Percentiles rank a stretch among this genome's conserved stretches.
These are phyloP conservation scores for Penicillium olsonii DNA, from an alignment of 2,329 filamentous ascomycete genomes.

Conservation along the genomic window DNA sequence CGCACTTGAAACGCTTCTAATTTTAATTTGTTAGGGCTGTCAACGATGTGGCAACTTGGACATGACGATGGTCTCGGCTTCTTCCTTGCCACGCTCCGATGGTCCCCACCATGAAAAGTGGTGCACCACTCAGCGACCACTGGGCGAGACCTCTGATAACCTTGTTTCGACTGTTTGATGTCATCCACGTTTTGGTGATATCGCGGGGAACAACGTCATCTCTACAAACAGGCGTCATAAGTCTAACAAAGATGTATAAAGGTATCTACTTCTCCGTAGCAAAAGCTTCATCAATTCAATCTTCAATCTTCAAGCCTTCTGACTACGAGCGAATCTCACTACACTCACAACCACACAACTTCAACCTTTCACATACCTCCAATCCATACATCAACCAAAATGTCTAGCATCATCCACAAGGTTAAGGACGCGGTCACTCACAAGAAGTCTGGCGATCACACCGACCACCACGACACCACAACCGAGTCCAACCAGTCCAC, in stretches of 20 bases:
- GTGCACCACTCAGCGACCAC: neutral
- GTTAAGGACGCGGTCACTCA: slow-evolving; percentile 22
- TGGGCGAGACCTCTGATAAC: neutral
- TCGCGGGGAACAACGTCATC: neutral
- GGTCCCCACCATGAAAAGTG: neutral
- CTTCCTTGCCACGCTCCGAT: neutral
- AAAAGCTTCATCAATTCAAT: neutral
- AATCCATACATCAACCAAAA: slow-evolving; percentile 5
- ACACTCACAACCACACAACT: neutral
- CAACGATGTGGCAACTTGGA: neutral
- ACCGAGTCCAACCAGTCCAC: neutral
- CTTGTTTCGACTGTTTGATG: neutral
- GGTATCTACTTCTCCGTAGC: no score
- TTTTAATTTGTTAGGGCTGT: neutral
- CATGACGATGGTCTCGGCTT: neutral
- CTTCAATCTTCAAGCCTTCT: neutral
- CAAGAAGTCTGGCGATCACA: slow-evolving; percentile 1
- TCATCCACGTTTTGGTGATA: no score
- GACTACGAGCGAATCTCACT: no score
- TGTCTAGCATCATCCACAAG: slow-evolving; percentile 21
- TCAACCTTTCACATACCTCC: neutral
- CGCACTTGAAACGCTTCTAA: neutral
- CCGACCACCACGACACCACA: neutral
- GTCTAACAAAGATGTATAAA: no score
- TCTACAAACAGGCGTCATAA: neutral